These are phyloP conservation scores for Ramularia endophylla DNA, from an alignment of 2,329 filamentous ascomycete species.

Conservation along the genomic window DNA sequence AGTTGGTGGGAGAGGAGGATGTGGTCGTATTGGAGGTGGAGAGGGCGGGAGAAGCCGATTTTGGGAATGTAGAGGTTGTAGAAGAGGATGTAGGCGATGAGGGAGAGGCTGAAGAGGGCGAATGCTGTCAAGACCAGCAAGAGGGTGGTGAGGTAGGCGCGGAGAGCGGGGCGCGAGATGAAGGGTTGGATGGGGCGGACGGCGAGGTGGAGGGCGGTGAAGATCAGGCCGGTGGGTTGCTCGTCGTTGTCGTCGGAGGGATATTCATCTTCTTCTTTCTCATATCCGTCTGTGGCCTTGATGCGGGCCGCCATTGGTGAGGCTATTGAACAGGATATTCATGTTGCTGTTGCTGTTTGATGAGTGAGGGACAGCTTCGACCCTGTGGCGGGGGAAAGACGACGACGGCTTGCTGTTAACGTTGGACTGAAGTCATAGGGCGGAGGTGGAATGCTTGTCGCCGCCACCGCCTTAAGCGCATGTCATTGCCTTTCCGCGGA, in stretches of 20 bases:
- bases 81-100: constrained; percentile 59
- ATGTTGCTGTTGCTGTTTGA: neutral
- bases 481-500: neutral
- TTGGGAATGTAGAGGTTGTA: constrained; percentile 64
- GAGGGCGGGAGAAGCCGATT: constrained; percentile 54
- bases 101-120: constrained; percentile 52
- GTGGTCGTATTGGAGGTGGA: constrained; percentile 62
- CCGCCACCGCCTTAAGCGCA: neutral
- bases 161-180: constrained; percentile 56
- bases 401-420: too few species aligned
- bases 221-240: constrained; percentile 4
- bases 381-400: too few species aligned
- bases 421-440: too few species aligned
- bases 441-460: neutral
- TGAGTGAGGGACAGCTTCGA: too few species aligned
- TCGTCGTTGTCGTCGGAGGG: constrained; percentile 7
- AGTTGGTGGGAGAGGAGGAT: constrained; percentile 20
- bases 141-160: constrained; percentile 57
- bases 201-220: constrained; percentile 21
- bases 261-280: constrained; percentile 3
- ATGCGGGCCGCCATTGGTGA: too few species aligned
- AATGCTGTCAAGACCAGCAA: constrained; percentile 49
- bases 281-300: too few species aligned
- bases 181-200: constrained; percentile 51
- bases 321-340: too few species aligned